Evolutionary conservation across 2,329 filamentous ascomycete species (phyloP).

Genomic region (Leptographium procerum): DNA sequence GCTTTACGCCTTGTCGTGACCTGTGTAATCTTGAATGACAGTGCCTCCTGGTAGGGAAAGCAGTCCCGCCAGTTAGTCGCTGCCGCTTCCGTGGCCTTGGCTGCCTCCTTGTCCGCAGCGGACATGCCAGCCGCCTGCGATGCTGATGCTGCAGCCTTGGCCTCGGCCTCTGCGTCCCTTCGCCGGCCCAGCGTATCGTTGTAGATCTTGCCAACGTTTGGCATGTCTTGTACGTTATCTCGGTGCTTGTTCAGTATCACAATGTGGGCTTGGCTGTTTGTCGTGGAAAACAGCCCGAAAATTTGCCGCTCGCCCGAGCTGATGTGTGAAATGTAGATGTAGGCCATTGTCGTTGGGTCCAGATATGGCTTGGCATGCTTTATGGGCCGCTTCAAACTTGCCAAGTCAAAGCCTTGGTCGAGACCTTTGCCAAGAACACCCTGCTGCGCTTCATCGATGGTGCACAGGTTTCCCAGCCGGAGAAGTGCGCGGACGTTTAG

Average conservation of each 20-base stretch:
- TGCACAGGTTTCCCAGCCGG: slow-evolving; percentile 81
- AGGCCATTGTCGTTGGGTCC: slow-evolving; percentile 60
- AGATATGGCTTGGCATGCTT: slow-evolving; percentile 59
- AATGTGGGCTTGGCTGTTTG: slow-evolving; percentile 67
- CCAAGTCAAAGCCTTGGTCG: slow-evolving; percentile 86
- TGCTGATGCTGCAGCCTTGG: background rate
- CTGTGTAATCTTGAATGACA: slow-evolving; percentile 77
- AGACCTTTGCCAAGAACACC: slow-evolving; percentile 87
- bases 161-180: slow-evolving; percentile 43
- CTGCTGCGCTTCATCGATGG: slow-evolving; percentile 80
- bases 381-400: slow-evolving; percentile 55
- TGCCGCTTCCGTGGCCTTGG: slow-evolving; percentile 47
- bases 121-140: background rate
- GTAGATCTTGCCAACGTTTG: slow-evolving; percentile 86
- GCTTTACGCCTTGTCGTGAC: slow-evolving; percentile 86
- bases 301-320: slow-evolving; percentile 83
- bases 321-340: slow-evolving; percentile 89
- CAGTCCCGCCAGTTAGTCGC: slow-evolving; percentile 66
- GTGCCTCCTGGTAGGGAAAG: slow-evolving; percentile 75
- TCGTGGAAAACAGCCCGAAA: slow-evolving; percentile 85
- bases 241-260: slow-evolving; percentile 76
- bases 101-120: slow-evolving; percentile 6
- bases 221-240: slow-evolving; percentile 69
- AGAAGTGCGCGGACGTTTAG: slow-evolving; percentile 78
- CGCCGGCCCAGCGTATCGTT: slow-evolving; percentile 59